Base-by-base conservation (phyloP, 2,329 filamentous ascomycete genomes). In the Trichoderma sp. region DNA sequence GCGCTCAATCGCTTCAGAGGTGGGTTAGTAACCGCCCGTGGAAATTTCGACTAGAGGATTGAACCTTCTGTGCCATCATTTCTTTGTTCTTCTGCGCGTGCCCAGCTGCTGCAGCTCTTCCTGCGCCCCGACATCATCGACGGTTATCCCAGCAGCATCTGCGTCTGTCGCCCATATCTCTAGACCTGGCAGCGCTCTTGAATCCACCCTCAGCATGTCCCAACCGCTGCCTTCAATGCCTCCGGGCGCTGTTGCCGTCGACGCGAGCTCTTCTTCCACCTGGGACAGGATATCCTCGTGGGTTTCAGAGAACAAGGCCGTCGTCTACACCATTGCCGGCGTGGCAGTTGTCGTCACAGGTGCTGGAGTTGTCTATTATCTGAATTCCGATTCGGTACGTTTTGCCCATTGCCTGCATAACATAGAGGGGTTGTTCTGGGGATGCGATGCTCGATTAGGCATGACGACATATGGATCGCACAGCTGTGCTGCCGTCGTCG, bases 271-370 rank as follows among this genome's bases (percentile, higher is more conserved):
- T 72, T 92, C 93, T 62, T 92, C 93, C 61, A 84, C 96, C 70
- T 97, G 94, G 94, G 93, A 97, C 82, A 92, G 95, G 78, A 86
- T 98, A 83, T 92, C 94, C 75, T 91, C 86, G 79, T 99, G 96
- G 95, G 94, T 93, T 15, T 93, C 94, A 3, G 95, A 98, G 81
- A 95, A 99, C 85, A 98, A 98, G 86, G 92, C 93, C 62, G 88
- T 95, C 69, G 95, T 97, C 74, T 99, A 98, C 84, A 98, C 96
- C 76, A 93, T 98, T 83, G 96, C 95, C 70, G 96, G 96, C 78
- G 93, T 97, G 73, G 95, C 95, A 68, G 88, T 97, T 62, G 94
- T 98, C 57, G 93, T 97, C 71, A 96, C 94, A 15, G 93, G 93
- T 73, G 95, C 95, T 39, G 95, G 96, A 76, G 93, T 93, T 57